Conservation (phyloP, 495 filamentous ascomycete species). For the Hyaloscypha bicolor region DNA sequence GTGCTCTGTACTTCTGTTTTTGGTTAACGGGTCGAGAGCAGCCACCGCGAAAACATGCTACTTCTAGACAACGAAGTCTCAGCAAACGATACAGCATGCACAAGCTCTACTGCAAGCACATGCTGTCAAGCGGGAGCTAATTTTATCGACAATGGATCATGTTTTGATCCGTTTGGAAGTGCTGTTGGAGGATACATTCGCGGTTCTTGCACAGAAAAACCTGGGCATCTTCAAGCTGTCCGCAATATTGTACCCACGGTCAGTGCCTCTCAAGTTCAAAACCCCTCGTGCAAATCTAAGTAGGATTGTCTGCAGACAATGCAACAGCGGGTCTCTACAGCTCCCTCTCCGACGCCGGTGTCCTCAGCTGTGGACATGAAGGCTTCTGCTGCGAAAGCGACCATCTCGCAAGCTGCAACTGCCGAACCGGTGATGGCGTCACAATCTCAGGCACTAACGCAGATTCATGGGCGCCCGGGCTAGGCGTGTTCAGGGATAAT, state of each 20-base stretch:
- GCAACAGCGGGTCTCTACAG: not conserved
- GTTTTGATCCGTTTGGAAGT: not conserved
- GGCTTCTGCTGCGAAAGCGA: not conserved
- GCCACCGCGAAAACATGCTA: not conserved
- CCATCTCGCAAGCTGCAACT: not conserved
- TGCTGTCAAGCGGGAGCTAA: not conserved
- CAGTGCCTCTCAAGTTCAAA: not conserved
- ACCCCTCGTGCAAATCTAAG: not conserved
- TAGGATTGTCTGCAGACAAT: not conserved
- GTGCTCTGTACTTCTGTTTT: not conserved
- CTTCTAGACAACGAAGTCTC: not conserved
- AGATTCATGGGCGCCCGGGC: not conserved
- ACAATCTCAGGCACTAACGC: not conserved
- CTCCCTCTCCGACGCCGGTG: not conserved
- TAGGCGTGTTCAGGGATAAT: not conserved
- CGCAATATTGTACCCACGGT: not conserved
- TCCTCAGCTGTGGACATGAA: not conserved
- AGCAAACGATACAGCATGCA: not conserved
- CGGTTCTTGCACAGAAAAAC: not conserved
- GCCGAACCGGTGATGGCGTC: not conserved
- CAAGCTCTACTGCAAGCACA: not conserved
- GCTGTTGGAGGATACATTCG: not conserved
- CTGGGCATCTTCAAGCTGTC: not conserved
- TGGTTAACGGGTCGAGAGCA: not conserved
- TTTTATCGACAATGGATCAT: not conserved